Evolutionary conservation across 805 yeast genomes (phyloP).

Genomic region (Lachancea sp.): DNA sequence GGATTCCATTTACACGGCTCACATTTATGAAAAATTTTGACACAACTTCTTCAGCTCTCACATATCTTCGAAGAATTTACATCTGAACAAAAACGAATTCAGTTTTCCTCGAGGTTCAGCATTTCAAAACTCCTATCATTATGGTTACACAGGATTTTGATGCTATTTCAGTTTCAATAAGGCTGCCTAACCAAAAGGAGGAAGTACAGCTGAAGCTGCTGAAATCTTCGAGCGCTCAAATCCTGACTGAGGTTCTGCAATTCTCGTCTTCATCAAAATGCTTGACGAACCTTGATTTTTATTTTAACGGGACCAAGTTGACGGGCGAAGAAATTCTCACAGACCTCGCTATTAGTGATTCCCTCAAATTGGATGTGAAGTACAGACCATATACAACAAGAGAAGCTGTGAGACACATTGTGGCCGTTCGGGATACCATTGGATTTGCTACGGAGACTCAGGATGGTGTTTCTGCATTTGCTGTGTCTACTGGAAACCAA

Average conservation of each 20-base stretch:
- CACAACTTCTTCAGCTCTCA: neutral
- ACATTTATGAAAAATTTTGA: neutral
- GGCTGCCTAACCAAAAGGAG: constrained; percentile 14
- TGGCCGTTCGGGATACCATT: constrained; percentile 29
- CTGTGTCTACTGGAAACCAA: constrained; percentile 29
- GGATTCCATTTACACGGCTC: neutral
- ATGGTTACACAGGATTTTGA: constrained; percentile 2
- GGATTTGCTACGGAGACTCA: constrained; percentile 31
- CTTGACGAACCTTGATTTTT: constrained; percentile 26
- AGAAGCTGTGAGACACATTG: constrained; percentile 29
- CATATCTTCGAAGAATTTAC: neutral
- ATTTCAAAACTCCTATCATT: constrained; percentile 6
- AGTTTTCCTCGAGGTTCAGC: constrained; percentile 8
- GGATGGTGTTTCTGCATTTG: constrained; percentile 30
- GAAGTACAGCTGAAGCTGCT: constrained; percentile 22
- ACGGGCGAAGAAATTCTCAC: constrained; percentile 17
- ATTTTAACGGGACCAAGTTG: constrained; percentile 15
- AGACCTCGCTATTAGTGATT: constrained; percentile 14
- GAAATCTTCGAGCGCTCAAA: constrained; percentile 24
- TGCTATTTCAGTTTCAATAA: constrained; percentile 18
- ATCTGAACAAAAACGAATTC: neutral
- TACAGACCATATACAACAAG: constrained; percentile 28
- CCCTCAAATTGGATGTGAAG: constrained; percentile 16
- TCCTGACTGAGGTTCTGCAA: constrained; percentile 23
- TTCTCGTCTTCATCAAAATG: constrained; percentile 25